These are phyloP conservation scores for Haematococcus lacustris DNA, from an alignment of 139 green algal species.

Conservation along the genomic window DNA sequence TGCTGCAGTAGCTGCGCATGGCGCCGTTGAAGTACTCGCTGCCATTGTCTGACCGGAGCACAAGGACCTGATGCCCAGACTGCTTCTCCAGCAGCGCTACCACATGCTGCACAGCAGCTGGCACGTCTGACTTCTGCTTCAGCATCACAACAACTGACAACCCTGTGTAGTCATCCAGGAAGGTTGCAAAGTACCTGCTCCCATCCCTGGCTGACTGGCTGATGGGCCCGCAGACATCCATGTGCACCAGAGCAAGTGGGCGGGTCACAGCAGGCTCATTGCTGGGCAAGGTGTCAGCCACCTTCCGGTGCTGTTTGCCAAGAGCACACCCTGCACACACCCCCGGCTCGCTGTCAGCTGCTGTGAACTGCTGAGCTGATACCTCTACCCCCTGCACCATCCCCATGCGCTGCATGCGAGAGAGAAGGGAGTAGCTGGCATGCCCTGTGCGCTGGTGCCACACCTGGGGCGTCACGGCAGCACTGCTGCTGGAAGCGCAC, in stretches of 20 bases:
- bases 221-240: conserved; percentile 9
- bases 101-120: background rate
- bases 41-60: conserved; percentile 6
- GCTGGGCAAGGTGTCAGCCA: too few relatives aligned
- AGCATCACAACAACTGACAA: conserved; percentile 1
- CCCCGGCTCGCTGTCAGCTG: too few relatives aligned
- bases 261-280: too few relatives aligned
- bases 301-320: too few relatives aligned
- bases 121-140: background rate
- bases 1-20: background rate
- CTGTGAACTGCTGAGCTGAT: too few relatives aligned
- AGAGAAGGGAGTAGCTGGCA: too few relatives aligned
- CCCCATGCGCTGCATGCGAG: too few relatives aligned
- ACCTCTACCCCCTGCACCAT: too few relatives aligned
- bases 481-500: too few relatives aligned
- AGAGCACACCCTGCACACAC: too few relatives aligned
- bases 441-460: too few relatives aligned
- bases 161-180: conserved; percentile 16
- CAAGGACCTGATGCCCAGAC: background rate
- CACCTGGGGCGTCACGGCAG: too few relatives aligned
- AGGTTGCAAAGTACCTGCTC: conserved; percentile 4
- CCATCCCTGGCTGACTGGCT: background rate
- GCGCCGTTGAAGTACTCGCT: conserved; percentile 3
- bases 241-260: conserved; percentile 14
- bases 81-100: background rate